Percentiles rank a stretch among this genome's conserved stretches.
Conservation (phyloP, 164 flowering plant species). For the Amborella trichopoda region DNA sequence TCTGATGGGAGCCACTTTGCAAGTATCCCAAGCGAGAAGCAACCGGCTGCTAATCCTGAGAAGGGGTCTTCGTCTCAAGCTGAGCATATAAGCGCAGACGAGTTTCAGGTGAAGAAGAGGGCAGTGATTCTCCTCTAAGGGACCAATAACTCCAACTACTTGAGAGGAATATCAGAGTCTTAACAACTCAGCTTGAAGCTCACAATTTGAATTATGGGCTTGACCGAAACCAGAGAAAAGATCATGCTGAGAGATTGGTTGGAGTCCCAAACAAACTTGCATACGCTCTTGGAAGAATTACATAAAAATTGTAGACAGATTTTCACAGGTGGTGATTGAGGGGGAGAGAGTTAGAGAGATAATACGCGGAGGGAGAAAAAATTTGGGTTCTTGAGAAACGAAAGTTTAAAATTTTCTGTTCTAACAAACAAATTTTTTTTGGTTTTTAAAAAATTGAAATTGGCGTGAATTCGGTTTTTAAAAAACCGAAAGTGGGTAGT, state of each 20-base stretch:
- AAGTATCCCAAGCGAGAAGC: conserved; percentile 32
- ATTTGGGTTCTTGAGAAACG: too few species aligned
- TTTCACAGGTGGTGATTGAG: too few species aligned
- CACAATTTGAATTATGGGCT: conserved; percentile 41
- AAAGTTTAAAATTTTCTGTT: too few species aligned
- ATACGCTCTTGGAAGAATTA: conserved; percentile 68
- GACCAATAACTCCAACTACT: conserved; percentile 46
- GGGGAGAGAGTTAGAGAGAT: too few species aligned
- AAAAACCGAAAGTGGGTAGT: too few species aligned
- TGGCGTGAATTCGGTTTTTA: too few species aligned
- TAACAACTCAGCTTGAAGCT: conserved; percentile 57
- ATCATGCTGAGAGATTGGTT: conserved; percentile 40
- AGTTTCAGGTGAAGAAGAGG: too few species aligned
- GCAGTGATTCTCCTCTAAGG: too few species aligned
- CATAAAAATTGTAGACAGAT: conserved; percentile 76
- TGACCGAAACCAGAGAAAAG: conserved; percentile 65
- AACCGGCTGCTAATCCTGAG: conserved; percentile 29
- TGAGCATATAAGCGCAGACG: conserved; percentile 49
- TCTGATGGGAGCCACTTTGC: too few species aligned
- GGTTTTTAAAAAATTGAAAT: too few species aligned
- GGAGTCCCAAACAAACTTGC: conserved; percentile 69
- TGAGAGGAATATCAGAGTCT: conserved; percentile 49
- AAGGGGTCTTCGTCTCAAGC: conserved; percentile 41
- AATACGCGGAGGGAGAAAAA: too few species aligned
- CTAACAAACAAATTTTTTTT: too few species aligned